Evolutionary conservation across 169 alveolate genomes (phyloP).

Genomic region (Ichthyophthirius multifiliis): DNA sequence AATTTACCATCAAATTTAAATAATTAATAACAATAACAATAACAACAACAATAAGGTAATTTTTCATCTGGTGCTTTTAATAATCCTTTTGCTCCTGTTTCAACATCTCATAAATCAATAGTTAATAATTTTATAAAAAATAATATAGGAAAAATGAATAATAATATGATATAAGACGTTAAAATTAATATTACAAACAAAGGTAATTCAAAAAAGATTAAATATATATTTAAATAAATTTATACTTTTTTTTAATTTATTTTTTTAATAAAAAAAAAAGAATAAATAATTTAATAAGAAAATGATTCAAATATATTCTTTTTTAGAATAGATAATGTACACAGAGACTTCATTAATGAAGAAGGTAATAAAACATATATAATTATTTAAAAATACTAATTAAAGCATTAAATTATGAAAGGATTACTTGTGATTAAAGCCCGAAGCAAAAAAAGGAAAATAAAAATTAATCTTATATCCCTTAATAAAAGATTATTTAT

Average conservation of each 20-base stretch:
- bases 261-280: background rate
- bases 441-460: too few relatives aligned
- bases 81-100: background rate
- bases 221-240: background rate
- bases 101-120: conserved; percentile 5
- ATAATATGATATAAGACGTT: background rate
- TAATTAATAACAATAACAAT: too few relatives aligned
- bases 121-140: background rate
- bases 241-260: background rate
- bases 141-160: background rate
- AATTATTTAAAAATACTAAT: background rate
- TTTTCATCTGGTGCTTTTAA: background rate
- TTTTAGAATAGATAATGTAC: background rate
- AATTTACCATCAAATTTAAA: too few relatives aligned
- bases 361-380: background rate
- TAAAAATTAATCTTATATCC: too few relatives aligned
- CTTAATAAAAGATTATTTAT: too few relatives aligned
- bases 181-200: too few relatives aligned
- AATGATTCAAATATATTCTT: conserved; percentile 3
- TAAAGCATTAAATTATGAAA: too few relatives aligned
- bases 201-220: background rate
- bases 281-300: background rate
- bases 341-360: background rate
- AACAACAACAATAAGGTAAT: too few relatives aligned
- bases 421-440: too few relatives aligned